Base-by-base conservation (phyloP, 306 rosid genomes). In the Cicer pinnatifidum region DNA sequence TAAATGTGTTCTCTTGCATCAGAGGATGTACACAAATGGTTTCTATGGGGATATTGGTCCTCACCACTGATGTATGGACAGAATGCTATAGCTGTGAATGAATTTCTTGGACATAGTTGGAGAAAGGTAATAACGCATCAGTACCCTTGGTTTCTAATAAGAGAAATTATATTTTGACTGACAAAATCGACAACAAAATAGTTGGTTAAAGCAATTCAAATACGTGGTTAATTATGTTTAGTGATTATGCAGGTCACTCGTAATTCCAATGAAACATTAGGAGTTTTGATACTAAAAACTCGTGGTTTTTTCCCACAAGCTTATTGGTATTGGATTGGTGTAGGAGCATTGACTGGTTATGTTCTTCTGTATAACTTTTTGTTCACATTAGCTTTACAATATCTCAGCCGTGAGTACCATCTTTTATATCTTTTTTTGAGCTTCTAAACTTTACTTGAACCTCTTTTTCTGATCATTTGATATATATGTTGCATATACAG, bases 291-390 rank as follows among this genome's bases (percentile, higher is more conserved):
- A 57, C 70, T 92, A 70, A 88, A 88, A 78, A 85, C 90, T 80
- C 94, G 88, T 7, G 95, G 98, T 52, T 43, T 90, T 72, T 92
- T 90, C 78, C 74, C 91, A 6, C 84, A 85, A 82, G 84, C 96
- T 66, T 74, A 75, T 53, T 92, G 96, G 98, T 92, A 86, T 85
- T 92, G 98, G 98, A 88, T 92, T 69, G 98, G 98, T 78, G 84
- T 87, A 46, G 96, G 84, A 79, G 98, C 96, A 48, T 76, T 83
- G 67, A 65, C 88, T 79, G 98, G 98, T 75, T 90, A 87, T 60
- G 72, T 74, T 40, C 83, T 90, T 35, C 79, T 90, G 2, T 90
- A 78, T 78, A 92, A 92, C 68, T 81, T 89, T 74, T 75, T 92
- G 5, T 68, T 83, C 84, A 81, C 82, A 12, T 13, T 92, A 81